Evolutionary conservation across 495 filamentous ascomycete species (phyloP), one percentile per base, ranked within the genome.

Genomic region (Sordaria brevicollis): DNA sequence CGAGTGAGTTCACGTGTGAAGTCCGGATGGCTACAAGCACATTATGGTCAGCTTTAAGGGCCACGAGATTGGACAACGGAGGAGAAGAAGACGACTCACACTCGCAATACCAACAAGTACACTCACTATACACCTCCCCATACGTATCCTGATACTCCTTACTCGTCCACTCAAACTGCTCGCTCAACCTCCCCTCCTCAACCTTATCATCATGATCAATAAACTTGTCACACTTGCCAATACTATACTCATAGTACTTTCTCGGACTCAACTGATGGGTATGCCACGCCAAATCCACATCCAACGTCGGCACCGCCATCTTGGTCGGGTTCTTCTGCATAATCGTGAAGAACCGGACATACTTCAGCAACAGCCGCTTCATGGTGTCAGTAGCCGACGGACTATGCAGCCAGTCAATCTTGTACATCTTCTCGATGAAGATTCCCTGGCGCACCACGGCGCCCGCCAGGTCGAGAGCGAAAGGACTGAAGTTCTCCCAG

Each of bases 91-190:
- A 15, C 13, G 1, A 68, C 75, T 62, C 72, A 82, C 81, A 76
- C 75, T 95, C 92, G 81, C 93, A 97, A 76, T 93, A 94, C 92
- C 93, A 96, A 79, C 93, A 97, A 4, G 89, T 93, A 76, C 93
- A 96, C 78, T 92, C 90, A 35, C 86, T 90, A 78, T 95, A 96
- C 33, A 91, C 84, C 70, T 90, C 85, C 8, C 82, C 81, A 73
- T 83, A 89, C 19, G 79, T 81, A 37, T 89, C 86, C 72, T 89
- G 84, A 77, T 93, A 96, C 11, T 75, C 79, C 73, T 88, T 89
- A 76, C 82, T 86, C 0, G 93, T 97, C 89, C 90, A 92, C 75
- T 88, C 87, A 72, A 96, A 94, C 49, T 84, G 83, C 15, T 80
- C 79, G 65, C 84, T 87, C 34, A 96, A 83, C 25, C 80, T 81